These are phyloP conservation scores for Biancaea sappan DNA, from an alignment of 306 rosid species.

Conservation along the genomic window DNA sequence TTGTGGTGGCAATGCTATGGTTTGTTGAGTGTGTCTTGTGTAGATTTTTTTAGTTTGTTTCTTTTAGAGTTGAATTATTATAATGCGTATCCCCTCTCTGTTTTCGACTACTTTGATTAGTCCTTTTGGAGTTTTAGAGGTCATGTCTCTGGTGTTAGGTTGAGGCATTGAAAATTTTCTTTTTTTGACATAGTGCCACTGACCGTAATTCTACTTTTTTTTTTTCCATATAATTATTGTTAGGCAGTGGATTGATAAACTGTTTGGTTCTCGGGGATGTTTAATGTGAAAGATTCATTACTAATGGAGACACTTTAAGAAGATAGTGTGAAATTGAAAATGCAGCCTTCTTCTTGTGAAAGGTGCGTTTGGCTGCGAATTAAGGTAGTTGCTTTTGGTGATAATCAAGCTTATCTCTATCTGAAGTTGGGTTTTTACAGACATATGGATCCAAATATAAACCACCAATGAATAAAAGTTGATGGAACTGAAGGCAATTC, in stretches of 20 bases:
- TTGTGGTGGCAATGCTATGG: background rate
- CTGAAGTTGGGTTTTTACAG: background rate
- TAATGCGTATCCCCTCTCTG: background rate
- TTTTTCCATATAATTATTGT: too few relatives aligned
- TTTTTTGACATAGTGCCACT: background rate
- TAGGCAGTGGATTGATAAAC: too few relatives aligned
- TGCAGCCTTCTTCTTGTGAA: background rate
- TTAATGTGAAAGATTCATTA: background rate
- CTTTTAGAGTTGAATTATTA: background rate
- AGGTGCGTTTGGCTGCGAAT: background rate
- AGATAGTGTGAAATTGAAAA: background rate
- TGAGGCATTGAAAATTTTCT: background rate
- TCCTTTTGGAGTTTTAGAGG: background rate
- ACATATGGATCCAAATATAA: too few relatives aligned
- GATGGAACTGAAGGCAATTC: background rate
- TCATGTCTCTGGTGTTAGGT: too few relatives aligned
- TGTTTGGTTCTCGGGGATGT: background rate
- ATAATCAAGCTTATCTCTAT: background rate
- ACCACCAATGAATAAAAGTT: background rate
- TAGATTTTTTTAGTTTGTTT: background rate
- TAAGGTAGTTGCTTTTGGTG: background rate
- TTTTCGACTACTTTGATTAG: background rate
- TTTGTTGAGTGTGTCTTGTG: background rate
- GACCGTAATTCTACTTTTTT: background rate
- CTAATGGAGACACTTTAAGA: background rate